phyloP scores from a whole-genome alignment of 495 filamentous ascomycete genomes.

The Talaromyces liani region DNA sequence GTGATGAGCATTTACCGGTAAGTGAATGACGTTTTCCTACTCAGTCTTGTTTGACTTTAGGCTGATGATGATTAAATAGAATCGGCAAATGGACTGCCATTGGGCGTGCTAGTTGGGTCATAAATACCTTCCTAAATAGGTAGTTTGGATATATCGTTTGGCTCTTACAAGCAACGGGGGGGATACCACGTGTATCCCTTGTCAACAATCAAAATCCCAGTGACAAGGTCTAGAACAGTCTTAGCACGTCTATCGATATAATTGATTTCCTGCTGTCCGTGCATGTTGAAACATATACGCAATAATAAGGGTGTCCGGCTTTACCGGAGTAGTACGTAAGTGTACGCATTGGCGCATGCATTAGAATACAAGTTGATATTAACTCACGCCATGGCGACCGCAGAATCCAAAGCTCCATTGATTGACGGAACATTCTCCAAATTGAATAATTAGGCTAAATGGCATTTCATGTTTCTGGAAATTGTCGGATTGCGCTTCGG shows the following conservation, averaged over 20 bases:
- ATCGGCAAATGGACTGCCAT: constrained; percentile 9
- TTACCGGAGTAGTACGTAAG: neutral
- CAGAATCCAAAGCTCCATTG: neutral
- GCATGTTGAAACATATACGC: neutral
- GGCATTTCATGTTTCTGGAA: neutral
- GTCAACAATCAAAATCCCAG: neutral
- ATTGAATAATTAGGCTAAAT: neutral
- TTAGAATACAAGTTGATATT: neutral
- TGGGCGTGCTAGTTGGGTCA: constrained; percentile 9
- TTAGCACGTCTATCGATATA: neutral
- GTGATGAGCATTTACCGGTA: constrained; percentile 3
- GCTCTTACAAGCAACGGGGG: neutral
- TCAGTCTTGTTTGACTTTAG: neutral
- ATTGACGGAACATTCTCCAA: neutral
- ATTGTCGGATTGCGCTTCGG: neutral
- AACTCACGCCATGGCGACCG: neutral
- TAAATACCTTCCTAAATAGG: neutral
- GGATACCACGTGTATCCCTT: neutral
- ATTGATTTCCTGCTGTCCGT: neutral
- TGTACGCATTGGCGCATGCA: neutral
- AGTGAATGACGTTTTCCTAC: neutral
- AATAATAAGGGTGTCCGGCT: neutral
- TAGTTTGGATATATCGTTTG: neutral
- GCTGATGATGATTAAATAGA: constrained; percentile 1
- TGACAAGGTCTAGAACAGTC: neutral